Percentiles rank a stretch among this genome's conserved stretches.
Evolutionary conservation across 257 asterid genomes (phyloP).

Genomic region (Nicotiana attenuata): DNA sequence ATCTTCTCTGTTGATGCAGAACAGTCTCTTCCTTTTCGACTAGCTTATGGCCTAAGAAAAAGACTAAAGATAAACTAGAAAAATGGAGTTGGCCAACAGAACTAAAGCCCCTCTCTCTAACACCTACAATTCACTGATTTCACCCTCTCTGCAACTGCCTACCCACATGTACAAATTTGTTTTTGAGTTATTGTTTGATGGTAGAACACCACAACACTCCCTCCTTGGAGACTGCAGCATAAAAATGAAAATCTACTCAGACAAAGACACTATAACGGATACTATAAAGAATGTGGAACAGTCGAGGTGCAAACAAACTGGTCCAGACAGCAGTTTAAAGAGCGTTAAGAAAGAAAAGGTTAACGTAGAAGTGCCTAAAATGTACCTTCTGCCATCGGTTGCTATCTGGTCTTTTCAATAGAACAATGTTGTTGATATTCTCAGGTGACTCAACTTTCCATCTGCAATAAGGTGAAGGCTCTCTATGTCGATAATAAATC

Average conservation of each 20-base stretch:
- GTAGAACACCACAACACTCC: slow-evolving; percentile 79
- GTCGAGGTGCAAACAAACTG: neutral
- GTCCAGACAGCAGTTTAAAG: neutral
- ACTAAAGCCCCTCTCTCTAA: slow-evolving; percentile 2
- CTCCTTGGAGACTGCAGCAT: slow-evolving; percentile 65
- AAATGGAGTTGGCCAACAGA: neutral
- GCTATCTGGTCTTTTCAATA: slow-evolving; percentile 51
- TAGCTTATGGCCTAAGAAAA: neutral
- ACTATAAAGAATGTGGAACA: neutral
- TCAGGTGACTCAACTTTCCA: slow-evolving; percentile 47
- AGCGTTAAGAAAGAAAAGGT: no score
- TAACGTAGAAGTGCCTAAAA: no score
- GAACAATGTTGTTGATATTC: slow-evolving; percentile 29
- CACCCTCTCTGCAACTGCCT: slow-evolving; percentile 71
- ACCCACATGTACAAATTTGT: slow-evolving; percentile 60
- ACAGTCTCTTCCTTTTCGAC: neutral
- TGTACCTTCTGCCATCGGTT: slow-evolving; percentile 54
- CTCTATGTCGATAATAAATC: slow-evolving; percentile 32
- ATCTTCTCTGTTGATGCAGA: neutral
- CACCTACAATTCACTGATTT: slow-evolving; percentile 45
- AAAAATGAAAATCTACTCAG: neutral
- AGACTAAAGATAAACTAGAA: neutral
- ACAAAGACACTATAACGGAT: neutral
- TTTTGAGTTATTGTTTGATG: slow-evolving; percentile 42
- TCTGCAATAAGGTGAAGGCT: slow-evolving; percentile 41